Conservation (phyloP, 345 rosid genomes). For the Carallia pectinifolia region DNA sequence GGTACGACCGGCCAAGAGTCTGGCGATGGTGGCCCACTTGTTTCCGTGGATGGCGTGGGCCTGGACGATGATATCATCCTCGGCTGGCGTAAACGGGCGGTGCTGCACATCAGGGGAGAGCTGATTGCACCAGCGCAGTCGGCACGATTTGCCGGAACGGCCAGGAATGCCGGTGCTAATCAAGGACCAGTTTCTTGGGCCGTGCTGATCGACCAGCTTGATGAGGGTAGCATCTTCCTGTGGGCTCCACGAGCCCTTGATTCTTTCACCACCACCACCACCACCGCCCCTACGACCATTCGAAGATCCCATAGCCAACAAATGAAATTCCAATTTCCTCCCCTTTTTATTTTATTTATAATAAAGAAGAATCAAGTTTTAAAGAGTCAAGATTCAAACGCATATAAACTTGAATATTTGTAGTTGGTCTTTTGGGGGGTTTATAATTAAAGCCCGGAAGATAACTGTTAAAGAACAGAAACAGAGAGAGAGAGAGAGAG, state of each 20-base stretch:
- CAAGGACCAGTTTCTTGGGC: conserved; percentile 69
- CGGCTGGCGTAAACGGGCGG: conserved; percentile 56
- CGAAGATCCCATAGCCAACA: background rate
- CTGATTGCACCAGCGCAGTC: conserved; percentile 74
- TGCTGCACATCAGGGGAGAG: conserved; percentile 64
- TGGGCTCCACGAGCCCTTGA: conserved; percentile 66
- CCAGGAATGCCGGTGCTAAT: conserved; percentile 59
- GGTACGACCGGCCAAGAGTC: conserved; percentile 60
- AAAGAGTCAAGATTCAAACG: background rate
- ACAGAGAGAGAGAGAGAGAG: background rate
- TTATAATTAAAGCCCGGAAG: conserved; percentile 10
- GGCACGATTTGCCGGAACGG: conserved; percentile 65
- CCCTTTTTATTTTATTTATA: too few relatives aligned
- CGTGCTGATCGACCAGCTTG: conserved; percentile 51
- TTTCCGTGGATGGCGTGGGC: conserved; percentile 59
- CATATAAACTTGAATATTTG: background rate
- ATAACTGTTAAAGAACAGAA: conserved; percentile 16
- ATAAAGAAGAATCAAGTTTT: too few relatives aligned
- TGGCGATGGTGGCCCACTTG: conserved; percentile 69
- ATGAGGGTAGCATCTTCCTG: conserved; percentile 52
- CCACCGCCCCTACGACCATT: conserved; percentile 21
- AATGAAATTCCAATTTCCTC: too few relatives aligned
- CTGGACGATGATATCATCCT: conserved; percentile 47
- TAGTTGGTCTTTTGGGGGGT: background rate
- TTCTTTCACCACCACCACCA: conserved; percentile 26